Percentiles rank a stretch among this genome's conserved stretches.
phyloP scores from a whole-genome alignment of 225 moss, liverwort and hornwort species.

The Thuidium tamariscinum region DNA sequence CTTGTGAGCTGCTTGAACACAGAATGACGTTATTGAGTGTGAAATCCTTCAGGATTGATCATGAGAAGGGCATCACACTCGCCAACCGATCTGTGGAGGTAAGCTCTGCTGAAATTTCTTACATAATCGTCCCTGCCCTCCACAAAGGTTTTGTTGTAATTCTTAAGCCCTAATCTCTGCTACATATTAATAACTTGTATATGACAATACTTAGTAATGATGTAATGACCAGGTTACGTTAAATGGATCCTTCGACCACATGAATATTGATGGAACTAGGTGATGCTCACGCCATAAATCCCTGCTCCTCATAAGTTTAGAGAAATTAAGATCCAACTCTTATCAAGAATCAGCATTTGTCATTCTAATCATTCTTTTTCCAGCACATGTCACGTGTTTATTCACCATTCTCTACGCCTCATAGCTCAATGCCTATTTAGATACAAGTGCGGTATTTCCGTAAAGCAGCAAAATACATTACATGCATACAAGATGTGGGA shows the following conservation, averaged over 20 bases:
- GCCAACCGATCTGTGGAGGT: slow-evolving; percentile 75
- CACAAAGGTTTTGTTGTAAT: not conserved
- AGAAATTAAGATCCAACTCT: not conserved
- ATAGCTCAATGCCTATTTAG: not conserved
- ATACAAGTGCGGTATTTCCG: not conserved
- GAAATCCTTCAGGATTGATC: slow-evolving; percentile 48
- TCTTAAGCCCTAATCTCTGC: not conserved
- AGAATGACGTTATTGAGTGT: not conserved
- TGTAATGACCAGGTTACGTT: slow-evolving; percentile 49
- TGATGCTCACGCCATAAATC: slow-evolving; percentile 1
- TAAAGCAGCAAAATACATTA: not conserved
- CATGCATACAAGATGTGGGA: not conserved
- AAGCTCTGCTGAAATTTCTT: not conserved
- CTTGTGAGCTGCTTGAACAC: not conserved
- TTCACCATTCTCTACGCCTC: not conserved
- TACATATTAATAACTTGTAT: not conserved
- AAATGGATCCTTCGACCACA: slow-evolving; percentile 84
- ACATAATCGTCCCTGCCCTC: not conserved
- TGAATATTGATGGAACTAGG: slow-evolving; percentile 92
- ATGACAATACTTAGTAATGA: not conserved
- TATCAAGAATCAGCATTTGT: not conserved
- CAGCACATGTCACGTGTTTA: not conserved
- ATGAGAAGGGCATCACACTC: slow-evolving; percentile 58
- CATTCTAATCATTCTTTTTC: not conserved
- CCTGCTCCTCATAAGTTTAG: not conserved